Percentiles rank a stretch among this genome's conserved stretches.
Conservation (phyloP, 495 filamentous ascomycete genomes). For the Xylaria palmicola region DNA sequence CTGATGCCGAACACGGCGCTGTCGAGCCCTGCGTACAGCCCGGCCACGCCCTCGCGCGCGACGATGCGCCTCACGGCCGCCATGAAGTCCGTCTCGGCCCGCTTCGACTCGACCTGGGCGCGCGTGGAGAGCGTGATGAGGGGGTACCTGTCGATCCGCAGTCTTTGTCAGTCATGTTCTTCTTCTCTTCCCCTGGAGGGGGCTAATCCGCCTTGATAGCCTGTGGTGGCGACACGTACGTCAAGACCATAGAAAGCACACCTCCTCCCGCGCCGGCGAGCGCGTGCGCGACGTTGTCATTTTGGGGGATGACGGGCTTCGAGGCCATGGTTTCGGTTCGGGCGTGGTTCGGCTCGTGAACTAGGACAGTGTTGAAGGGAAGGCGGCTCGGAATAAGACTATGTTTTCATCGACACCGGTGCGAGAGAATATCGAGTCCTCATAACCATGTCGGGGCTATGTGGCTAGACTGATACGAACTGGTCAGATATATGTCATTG, state of each 20-base stretch:
- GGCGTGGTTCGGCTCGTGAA: neutral
- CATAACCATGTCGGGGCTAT: conserved; percentile 4
- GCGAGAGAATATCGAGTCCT: neutral
- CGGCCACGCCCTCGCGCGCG: conserved; percentile 81
- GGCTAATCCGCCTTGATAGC: neutral
- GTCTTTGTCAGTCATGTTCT: neutral
- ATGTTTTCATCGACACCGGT: neutral
- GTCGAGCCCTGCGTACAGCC: conserved; percentile 85
- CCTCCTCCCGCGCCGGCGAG: conserved; percentile 87
- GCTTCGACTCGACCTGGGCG: conserved; percentile 95
- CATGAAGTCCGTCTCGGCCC: conserved; percentile 76
- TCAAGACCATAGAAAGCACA: conserved; percentile 91
- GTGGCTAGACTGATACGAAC: neutral
- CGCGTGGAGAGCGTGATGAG: conserved; percentile 96
- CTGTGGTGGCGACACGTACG: conserved; percentile 50
- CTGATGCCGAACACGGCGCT: conserved; percentile 95
- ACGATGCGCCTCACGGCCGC: conserved; percentile 84
- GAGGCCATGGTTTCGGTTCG: conserved; percentile 34
- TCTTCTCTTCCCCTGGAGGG: neutral
- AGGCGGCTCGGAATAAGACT: neutral
- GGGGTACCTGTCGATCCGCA: conserved; percentile 63
- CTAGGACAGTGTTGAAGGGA: neutral
- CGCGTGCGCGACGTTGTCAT: conserved; percentile 89
- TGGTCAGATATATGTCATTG: neutral
- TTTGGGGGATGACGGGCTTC: conserved; percentile 60